These are phyloP conservation scores for Penicillium sp. DNA, from an alignment of 2,329 filamentous ascomycete genomes.

Conservation along the genomic window DNA sequence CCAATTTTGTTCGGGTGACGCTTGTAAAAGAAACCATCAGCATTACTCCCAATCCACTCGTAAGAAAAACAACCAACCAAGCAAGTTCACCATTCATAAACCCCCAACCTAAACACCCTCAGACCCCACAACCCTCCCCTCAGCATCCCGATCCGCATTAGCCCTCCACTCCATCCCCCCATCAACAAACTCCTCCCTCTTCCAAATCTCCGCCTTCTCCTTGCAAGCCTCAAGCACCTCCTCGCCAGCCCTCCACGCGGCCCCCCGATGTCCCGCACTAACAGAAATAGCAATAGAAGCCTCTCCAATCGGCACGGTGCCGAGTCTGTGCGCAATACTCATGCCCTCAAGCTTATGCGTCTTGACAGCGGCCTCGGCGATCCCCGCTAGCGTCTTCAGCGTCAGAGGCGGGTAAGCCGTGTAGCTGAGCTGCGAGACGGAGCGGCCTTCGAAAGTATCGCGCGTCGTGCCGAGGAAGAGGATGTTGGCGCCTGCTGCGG, in stretches of 20 bases:
- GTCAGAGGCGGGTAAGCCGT: slow-evolving; percentile 44
- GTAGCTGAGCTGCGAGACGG: slow-evolving; percentile 47
- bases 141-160: slow-evolving; percentile 71
- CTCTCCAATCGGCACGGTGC: slow-evolving; percentile 82
- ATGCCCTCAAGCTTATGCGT: slow-evolving; percentile 67
- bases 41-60: background rate
- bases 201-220: slow-evolving; percentile 89
- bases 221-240: slow-evolving; percentile 87
- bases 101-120: background rate
- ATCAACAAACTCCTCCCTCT: slow-evolving; percentile 79
- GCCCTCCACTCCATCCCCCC: slow-evolving; percentile 77
- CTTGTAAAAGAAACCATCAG: background rate
- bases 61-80: background rate
- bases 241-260: slow-evolving; percentile 84
- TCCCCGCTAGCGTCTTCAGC: slow-evolving; percentile 40
- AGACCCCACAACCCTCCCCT: slow-evolving; percentile 26
- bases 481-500: slow-evolving; percentile 45
- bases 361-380: slow-evolving; percentile 48
- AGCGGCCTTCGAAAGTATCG: slow-evolving; percentile 41
- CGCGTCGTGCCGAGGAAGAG: slow-evolving; percentile 49
- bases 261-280: slow-evolving; percentile 75
- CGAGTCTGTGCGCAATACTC: slow-evolving; percentile 79
- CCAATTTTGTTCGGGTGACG: background rate
- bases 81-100: background rate
- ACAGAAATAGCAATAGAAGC: slow-evolving; percentile 91